Percentiles rank a stretch among this genome's conserved stretches.
These are phyloP conservation scores for Leishmania amazonensis DNA, from an alignment of 208 protist species.

Conservation along the genomic window DNA sequence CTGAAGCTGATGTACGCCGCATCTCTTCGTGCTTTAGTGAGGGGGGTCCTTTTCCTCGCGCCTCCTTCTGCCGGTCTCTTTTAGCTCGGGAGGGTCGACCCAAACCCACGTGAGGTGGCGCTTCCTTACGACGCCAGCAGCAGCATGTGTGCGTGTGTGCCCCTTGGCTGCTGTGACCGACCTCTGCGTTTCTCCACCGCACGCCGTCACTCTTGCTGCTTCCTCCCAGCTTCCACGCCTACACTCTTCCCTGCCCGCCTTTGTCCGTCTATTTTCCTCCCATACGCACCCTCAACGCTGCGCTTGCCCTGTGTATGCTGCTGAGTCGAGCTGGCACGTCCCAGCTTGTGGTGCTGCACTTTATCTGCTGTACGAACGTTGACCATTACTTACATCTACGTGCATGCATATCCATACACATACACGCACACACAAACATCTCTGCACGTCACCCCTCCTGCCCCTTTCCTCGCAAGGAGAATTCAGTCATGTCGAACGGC, in stretches of 20 bases:
- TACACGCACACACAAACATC: neutral
- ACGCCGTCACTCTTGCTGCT: neutral
- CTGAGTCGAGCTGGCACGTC: neutral
- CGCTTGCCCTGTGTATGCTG: neutral
- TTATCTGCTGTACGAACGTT: neutral
- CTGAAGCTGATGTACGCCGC: neutral
- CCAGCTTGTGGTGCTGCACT: neutral
- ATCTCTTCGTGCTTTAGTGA: neutral
- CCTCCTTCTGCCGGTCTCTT: neutral
- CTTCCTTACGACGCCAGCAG: neutral
- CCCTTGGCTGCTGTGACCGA: neutral
- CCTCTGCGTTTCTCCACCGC: neutral
- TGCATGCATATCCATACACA: neutral
- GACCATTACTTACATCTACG: neutral
- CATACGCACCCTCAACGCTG: neutral
- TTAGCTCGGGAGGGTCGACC: neutral
- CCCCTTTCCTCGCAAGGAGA: neutral
- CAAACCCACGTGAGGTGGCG: neutral
- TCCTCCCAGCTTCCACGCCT: neutral
- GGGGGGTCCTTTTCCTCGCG: neutral
- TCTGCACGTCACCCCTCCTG: neutral
- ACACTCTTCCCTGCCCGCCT: neutral
- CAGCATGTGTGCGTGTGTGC: too few species aligned
- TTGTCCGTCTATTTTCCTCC: neutral
- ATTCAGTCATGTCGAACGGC: slow-evolving; percentile 43